Evolutionary conservation across 768 basidiomycete genomes (phyloP).

Genomic region (Mycena olivaceomarginata): DNA sequence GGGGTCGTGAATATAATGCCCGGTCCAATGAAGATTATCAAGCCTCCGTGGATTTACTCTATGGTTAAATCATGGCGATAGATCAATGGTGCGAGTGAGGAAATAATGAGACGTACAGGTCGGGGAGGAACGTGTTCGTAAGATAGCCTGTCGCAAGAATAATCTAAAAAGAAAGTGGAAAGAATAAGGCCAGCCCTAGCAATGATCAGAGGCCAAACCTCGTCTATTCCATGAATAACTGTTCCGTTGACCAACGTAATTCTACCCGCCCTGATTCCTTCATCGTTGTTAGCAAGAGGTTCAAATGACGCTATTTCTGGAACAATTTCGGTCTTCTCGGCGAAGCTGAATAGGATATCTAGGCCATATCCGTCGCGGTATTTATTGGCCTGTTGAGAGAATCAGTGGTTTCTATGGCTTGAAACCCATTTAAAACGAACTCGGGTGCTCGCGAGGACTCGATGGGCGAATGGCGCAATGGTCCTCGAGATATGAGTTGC

Average conservation of each 20-base stretch:
- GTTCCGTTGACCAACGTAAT: conserved; percentile 53
- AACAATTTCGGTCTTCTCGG: conserved; percentile 50
- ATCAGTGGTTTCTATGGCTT: conserved; percentile 7
- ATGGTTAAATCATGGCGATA: neutral
- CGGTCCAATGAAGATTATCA: conserved; percentile 47
- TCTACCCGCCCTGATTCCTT: conserved; percentile 45
- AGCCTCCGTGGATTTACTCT: conserved; percentile 21
- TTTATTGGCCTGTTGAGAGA: conserved; percentile 42
- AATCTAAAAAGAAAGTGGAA: neutral
- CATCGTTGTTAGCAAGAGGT: conserved; percentile 29
- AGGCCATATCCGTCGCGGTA: conserved; percentile 31
- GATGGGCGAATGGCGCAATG: conserved; percentile 34
- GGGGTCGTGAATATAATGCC: conserved; percentile 57
- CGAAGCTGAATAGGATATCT: conserved; percentile 46
- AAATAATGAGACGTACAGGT: conserved; percentile 12
- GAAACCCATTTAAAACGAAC: conserved; percentile 23
- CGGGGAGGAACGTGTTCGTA: conserved; percentile 51
- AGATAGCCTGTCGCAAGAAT: conserved; percentile 57
- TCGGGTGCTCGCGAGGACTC: conserved; percentile 42
- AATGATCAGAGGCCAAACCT: conserved; percentile 14
- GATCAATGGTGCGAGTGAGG: too few relatives aligned
- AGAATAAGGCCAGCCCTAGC: neutral
- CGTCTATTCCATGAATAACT: conserved; percentile 50
- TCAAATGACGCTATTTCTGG: conserved; percentile 52
- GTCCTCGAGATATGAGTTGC: conserved; percentile 41